Conservation (phyloP, 1,139 yeast species). For the Pichia sp. region DNA sequence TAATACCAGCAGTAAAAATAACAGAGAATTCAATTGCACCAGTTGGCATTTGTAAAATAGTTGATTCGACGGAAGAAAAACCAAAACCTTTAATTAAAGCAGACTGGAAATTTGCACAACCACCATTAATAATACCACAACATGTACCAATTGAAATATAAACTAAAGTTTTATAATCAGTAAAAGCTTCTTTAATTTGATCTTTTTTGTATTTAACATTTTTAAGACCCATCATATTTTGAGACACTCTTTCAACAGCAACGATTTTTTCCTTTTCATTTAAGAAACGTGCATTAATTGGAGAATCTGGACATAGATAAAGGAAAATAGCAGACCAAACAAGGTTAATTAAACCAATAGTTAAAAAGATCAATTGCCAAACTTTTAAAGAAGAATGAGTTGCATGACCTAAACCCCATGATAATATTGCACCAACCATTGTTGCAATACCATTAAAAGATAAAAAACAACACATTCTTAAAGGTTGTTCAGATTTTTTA, state of each 20-base stretch:
- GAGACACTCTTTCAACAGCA: slow-evolving; percentile 32
- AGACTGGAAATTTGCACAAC: slow-evolving; percentile 32
- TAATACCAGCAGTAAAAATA: slow-evolving; percentile 27
- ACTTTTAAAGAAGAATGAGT: slow-evolving; percentile 25
- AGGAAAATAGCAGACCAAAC: slow-evolving; percentile 44
- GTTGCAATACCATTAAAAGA: slow-evolving; percentile 45
- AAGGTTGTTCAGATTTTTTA: slow-evolving; percentile 41
- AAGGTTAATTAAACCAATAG: slow-evolving; percentile 46
- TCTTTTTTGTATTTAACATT: slow-evolving; percentile 23
- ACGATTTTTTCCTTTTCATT: slow-evolving; percentile 32
- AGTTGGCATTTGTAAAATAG: slow-evolving; percentile 45
- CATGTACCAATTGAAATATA: slow-evolving; percentile 25
- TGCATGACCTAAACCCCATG: slow-evolving; percentile 26
- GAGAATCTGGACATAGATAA: slow-evolving; percentile 48
- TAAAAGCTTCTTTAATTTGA: slow-evolving; percentile 23
- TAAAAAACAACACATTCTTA: slow-evolving; percentile 53
- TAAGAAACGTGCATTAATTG: slow-evolving; percentile 44
- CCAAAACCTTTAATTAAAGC: slow-evolving; percentile 40
- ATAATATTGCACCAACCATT: slow-evolving; percentile 22
- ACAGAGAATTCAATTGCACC: slow-evolving; percentile 14
- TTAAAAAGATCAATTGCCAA: slow-evolving; percentile 47
- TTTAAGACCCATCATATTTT: slow-evolving; percentile 39
- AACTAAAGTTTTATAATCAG: slow-evolving; percentile 27
- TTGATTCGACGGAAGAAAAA: slow-evolving; percentile 36
- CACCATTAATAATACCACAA: slow-evolving; percentile 37